Evolutionary conservation across 176 grass and related monocot genomes (phyloP), one percentile per base, ranked within the genome.

Genomic region (Carex myosuroides): DNA sequence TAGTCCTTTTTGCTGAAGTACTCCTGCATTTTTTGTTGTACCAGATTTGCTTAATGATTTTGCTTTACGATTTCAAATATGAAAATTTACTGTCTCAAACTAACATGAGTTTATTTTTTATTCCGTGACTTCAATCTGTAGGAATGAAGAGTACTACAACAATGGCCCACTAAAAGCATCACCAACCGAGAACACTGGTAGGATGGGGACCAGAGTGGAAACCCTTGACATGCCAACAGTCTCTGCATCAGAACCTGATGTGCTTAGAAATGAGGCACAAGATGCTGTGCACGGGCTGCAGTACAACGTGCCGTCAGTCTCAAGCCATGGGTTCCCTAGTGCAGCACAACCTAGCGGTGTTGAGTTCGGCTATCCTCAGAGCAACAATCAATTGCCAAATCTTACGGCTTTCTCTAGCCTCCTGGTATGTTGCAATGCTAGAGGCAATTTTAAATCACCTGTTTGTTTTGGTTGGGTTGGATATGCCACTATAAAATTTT

Each of bases 371-470:
- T 90, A 86, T 60, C 87, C 86, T 73, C 93, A 94, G 84, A 88
- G 91, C 87, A 99, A 87, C 86, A 85, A 60, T 32, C 96, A 95
- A 79, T 48, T 91, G 13, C 92, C 95, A 60, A 96, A 85, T 77
- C 85, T 96, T 81, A 92, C 93, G 17, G 91, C 90, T 74, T 85
- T 99, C 26, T 94, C 97, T 79, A 99, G 75, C 77, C 87, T 96
- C 58, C 73, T 99, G 89, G 97, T 99, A 96, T 83, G 13, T 32
- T 78, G 8, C 13, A 53, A 57, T 78, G 20, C 26, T 57, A 78
- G 52, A n/a, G 20, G 14, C 12, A 78, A 30, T 78, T 70, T 33
- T 55, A 17, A 30, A 17, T 8, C 24, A 32, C 24, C 73, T 77
- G 50, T 9, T 78, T 78, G 14, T 78, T 71, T 78, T 78, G 52